Evolutionary conservation across 805 yeast genomes (phyloP).

Genomic region (Cyberlindnera meyerae): DNA sequence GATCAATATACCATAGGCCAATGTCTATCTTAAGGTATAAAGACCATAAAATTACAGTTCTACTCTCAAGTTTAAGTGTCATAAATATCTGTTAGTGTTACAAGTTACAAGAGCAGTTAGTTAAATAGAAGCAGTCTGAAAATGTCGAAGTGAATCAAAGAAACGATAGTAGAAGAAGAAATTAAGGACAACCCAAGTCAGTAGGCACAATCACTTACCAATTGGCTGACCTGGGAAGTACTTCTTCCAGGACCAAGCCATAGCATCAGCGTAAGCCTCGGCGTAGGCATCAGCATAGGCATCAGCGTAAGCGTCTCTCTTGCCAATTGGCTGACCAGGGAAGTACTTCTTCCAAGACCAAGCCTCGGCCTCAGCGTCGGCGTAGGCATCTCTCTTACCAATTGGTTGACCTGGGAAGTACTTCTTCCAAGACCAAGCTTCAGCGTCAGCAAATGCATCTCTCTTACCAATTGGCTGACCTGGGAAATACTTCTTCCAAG

Average conservation of each 20-base stretch:
- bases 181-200: too few relatives aligned
- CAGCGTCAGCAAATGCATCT: slow-evolving; percentile 21
- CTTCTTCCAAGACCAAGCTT: slow-evolving; percentile 21
- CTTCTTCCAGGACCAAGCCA: slow-evolving; percentile 19
- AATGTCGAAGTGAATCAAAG: neutral
- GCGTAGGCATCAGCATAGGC: slow-evolving; percentile 20
- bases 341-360: slow-evolving; percentile 17
- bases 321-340: slow-evolving; percentile 18
- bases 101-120: too few relatives aligned
- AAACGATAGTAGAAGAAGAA: too few relatives aligned
- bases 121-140: too few relatives aligned
- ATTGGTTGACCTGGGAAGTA: slow-evolving; percentile 18
- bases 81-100: too few relatives aligned
- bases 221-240: slow-evolving; percentile 17
- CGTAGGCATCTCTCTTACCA: slow-evolving; percentile 17
- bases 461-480: slow-evolving; percentile 17
- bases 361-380: slow-evolving; percentile 22
- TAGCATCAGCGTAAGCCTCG: slow-evolving; percentile 19
- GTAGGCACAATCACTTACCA: slow-evolving; percentile 16
- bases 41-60: too few relatives aligned
- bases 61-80: too few relatives aligned
- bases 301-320: slow-evolving; percentile 18
- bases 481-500: slow-evolving; percentile 16
- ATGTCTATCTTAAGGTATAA: too few relatives aligned
- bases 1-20: too few relatives aligned